These are phyloP conservation scores for Chrysoporthe puriensis DNA, from an alignment of 2,329 filamentous ascomycete species.

Conservation along the genomic window DNA sequence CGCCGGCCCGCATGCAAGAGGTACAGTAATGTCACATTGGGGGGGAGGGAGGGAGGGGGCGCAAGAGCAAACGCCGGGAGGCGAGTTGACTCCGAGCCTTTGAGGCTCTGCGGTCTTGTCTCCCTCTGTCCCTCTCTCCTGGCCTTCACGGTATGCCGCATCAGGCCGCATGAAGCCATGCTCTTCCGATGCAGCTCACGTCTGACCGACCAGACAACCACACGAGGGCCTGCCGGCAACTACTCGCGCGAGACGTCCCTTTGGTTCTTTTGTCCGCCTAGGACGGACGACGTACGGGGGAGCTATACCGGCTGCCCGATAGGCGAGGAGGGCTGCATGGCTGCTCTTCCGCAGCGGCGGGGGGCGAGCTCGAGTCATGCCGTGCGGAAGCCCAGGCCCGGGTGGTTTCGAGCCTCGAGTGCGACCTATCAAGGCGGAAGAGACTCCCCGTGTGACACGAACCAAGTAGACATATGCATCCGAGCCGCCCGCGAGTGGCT, in stretches of 20 bases:
- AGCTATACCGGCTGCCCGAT: constrained; percentile 19
- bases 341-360: constrained; percentile 14
- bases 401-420: not conserved
- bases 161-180: constrained; percentile 13
- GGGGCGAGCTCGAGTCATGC: constrained; percentile 2
- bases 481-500: no score
- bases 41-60: not conserved
- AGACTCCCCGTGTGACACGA: not conserved
- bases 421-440: constrained; percentile 2
- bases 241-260: not conserved
- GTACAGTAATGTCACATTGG: not conserved
- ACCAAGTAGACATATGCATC: not conserved
- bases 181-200: constrained; percentile 14
- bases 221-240: not conserved
- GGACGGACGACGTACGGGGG: not conserved
- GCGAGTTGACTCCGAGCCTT: not conserved
- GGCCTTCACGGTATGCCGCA: not conserved
- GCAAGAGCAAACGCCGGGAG: not conserved
- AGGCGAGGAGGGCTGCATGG: constrained; percentile 16
- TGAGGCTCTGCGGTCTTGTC: constrained; percentile 10
- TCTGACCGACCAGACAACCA: constrained; percentile 11
- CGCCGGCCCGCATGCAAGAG: not conserved
- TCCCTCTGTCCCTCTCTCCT: not conserved
- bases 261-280: constrained; percentile 4
- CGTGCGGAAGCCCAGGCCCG: constrained; percentile 11